Evolutionary conservation across 805 yeast species (phyloP).

Genomic region (Ascoidea tarda): DNA sequence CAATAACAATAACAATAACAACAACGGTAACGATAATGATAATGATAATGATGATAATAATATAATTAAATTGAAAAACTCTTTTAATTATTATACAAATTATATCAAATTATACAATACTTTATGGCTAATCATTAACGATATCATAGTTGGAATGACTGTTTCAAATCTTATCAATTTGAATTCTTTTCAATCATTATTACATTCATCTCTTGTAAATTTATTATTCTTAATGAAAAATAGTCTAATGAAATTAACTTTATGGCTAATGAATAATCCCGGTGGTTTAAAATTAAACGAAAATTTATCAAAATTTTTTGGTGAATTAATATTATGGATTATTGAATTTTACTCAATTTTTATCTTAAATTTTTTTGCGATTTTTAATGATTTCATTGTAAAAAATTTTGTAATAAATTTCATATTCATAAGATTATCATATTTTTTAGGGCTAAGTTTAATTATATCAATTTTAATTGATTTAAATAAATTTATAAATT

Average conservation of each 20-base stretch:
- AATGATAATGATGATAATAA: neutral
- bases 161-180: conserved; percentile 33
- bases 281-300: conserved; percentile 88
- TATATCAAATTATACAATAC: conserved; percentile 76
- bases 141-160: conserved; percentile 58
- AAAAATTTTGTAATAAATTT: conserved; percentile 7
- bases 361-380: neutral
- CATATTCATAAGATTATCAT: conserved; percentile 18
- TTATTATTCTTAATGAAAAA: conserved; percentile 25
- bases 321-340: conserved; percentile 80
- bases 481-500: conserved; percentile 39
- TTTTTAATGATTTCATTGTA: neutral
- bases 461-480: conserved; percentile 55
- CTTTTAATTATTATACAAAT: conserved; percentile 25
- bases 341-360: conserved; percentile 43
- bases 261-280: conserved; percentile 79
- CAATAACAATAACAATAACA: neutral
- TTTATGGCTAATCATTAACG: conserved; percentile 78
- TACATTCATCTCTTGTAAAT: conserved; percentile 19
- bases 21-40: neutral
- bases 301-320: conserved; percentile 74
- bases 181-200: conserved; percentile 15
- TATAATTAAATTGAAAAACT: conserved; percentile 10
- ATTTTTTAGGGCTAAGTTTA: conserved; percentile 41
- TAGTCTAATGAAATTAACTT: conserved; percentile 33